phyloP scores from a whole-genome alignment of 176 grass and related monocot species.

The Melocanna baccifera region DNA sequence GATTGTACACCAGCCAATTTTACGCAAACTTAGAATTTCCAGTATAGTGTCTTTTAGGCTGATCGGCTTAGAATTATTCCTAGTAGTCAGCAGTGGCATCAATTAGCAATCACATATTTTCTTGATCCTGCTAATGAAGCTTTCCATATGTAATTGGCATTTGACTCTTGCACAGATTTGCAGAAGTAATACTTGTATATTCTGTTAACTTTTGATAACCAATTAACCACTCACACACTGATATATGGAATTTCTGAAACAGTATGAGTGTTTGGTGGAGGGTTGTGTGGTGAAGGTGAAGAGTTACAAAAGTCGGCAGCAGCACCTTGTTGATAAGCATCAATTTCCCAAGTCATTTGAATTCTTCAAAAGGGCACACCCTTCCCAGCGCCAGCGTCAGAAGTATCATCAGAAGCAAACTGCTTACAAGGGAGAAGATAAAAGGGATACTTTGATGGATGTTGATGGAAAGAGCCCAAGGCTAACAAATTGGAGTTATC shows the following conservation, averaged over 20 bases:
- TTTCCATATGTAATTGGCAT: not conserved
- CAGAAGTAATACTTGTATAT: not conserved
- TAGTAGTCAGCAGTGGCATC: not conserved
- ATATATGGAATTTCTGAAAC: constrained; percentile 7
- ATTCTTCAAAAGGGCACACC: constrained; percentile 73
- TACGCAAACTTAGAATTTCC: not conserved
- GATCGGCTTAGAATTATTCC: not conserved
- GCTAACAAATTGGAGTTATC: constrained; percentile 26
- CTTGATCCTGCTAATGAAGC: not conserved
- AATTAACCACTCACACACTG: not conserved
- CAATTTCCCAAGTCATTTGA: constrained; percentile 79
- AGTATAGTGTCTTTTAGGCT: not conserved
- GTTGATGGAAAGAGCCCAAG: constrained; percentile 48
- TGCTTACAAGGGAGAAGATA: constrained; percentile 34
- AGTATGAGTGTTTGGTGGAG: constrained; percentile 98
- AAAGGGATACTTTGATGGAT: constrained; percentile 48
- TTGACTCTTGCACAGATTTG: not conserved
- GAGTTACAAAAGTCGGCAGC: constrained; percentile 74
- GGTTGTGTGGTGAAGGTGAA: constrained; percentile 77
- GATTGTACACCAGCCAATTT: not conserved
- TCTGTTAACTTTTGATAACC: not conserved
- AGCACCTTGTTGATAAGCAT: constrained; percentile 89
- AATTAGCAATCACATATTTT: not conserved
- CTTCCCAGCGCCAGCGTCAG: constrained; percentile 69
- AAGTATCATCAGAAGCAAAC: constrained; percentile 51